phyloP scores from a whole-genome alignment of 768 basidiomycete species.

The Hydnum rufescens region DNA sequence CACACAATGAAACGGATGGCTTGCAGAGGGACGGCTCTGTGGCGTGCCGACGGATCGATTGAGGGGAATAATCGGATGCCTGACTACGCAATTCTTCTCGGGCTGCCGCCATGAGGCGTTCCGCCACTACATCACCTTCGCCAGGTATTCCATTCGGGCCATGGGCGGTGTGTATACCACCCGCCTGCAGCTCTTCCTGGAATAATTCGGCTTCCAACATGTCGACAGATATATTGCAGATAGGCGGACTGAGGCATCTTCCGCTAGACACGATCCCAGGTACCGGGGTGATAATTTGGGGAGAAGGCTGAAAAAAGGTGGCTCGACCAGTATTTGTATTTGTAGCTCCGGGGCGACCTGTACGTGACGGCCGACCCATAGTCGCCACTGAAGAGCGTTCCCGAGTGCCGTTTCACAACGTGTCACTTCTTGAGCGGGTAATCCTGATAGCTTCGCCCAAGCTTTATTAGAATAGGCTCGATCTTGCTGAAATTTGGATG shows the following conservation, averaged over 20 bases:
- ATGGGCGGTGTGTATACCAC: neutral
- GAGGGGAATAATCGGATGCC: neutral
- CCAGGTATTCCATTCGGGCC: neutral
- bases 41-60: neutral
- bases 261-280: neutral
- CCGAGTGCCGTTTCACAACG: constrained; percentile 78
- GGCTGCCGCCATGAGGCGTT: neutral
- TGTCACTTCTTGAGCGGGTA: constrained; percentile 69
- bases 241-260: neutral
- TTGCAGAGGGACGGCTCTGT: neutral
- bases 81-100: neutral
- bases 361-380: constrained; percentile 49
- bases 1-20: too few relatives aligned
- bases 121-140: neutral
- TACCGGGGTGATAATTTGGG: neutral
- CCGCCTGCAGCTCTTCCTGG: neutral
- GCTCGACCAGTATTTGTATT: too few relatives aligned
- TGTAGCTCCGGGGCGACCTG: neutral
- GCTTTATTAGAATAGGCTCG: constrained; percentile 85
- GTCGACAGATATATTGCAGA: neutral
- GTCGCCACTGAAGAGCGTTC: constrained; percentile 71
- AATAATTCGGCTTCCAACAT: neutral
- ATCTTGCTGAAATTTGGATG: constrained; percentile 85
- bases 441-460: constrained; percentile 86
- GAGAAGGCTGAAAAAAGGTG: neutral